Evolutionary conservation across 2,329 filamentous ascomycete species (phyloP), one percentile per base, ranked within the genome.

Genomic region (Colletotrichum viniferum): DNA sequence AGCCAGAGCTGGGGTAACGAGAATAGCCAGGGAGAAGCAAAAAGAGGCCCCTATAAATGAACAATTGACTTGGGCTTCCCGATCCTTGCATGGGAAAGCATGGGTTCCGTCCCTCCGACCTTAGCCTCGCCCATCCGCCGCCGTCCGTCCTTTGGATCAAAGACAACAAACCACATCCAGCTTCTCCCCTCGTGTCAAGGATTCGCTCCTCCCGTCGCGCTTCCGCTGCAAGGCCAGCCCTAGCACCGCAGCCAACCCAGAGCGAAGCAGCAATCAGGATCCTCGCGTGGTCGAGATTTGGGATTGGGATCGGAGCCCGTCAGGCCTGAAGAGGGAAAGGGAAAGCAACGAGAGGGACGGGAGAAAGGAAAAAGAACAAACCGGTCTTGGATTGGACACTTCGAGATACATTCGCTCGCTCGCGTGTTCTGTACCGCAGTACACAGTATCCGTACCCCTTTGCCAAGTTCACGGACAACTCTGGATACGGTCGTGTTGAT

Each of bases 1-100:
- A 74, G 73, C 43, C 69, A 68, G 73, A 63, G 58, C 69, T 75
- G 69, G 73, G 73, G 73, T 73, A 75, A 75, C 66, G 66, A 60
- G 66, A 21, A 26, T 60, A 32, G 43, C 69, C 56, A 68, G 69
- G 56, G 69, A 73, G 56, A 75, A 75, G 69, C 14, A 73, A 75
- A 48, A 36, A 26, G 56, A 36, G 9, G 26, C 28, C 30, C 18
- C 63, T 75, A 75, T 75, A 73, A 75, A 75, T 73, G 43, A 73
- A 72, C 24, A 61, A 30, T 62, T 24, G 34, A 30, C 21, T 61
- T 69, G 24, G 24, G 38, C 16, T 48, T 21, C 36, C 43, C 72
- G 48, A 64, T 60, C 69, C 34, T 68, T 63, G 58, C 56, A 55
- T 60, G 24, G 18, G 18, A 48, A 48, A 16, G 58, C 21, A 26